phyloP scores from a whole-genome alignment of 2,329 filamentous ascomycete species.

The Fusarium ramigenum region DNA sequence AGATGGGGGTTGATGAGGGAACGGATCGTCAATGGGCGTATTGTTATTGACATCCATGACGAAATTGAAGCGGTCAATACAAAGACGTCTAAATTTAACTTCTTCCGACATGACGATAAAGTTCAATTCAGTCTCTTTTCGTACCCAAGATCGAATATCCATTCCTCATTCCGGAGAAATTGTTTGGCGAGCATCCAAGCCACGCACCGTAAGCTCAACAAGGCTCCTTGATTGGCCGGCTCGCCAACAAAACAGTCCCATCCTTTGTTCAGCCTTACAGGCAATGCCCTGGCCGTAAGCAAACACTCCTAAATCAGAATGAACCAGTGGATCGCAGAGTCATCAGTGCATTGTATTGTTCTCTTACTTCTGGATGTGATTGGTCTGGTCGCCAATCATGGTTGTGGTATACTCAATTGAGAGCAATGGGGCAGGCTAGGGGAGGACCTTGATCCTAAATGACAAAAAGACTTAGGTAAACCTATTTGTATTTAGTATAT shows the following conservation, averaged over 20 bases:
- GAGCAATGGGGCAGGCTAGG: not conserved
- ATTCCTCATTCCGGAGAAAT: not conserved
- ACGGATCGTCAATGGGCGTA: not conserved
- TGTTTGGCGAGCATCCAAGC: not conserved
- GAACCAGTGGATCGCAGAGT: not conserved
- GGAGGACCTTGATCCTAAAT: no score
- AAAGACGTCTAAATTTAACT: not conserved
- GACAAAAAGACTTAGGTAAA: no score
- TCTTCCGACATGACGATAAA: not conserved
- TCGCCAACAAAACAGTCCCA: not conserved
- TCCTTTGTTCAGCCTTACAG: constrained; percentile 4
- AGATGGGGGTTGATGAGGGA: no score
- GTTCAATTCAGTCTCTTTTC: not conserved
- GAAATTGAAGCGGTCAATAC: not conserved
- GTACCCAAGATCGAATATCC: not conserved
- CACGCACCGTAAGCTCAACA: not conserved
- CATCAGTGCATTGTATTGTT: not conserved
- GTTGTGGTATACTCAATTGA: not conserved
- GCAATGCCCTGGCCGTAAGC: not conserved
- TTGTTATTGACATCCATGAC: not conserved
- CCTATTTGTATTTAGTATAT: no score
- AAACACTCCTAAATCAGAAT: not conserved
- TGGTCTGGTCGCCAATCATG: constrained; percentile 10
- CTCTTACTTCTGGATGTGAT: not conserved
- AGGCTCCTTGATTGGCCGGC: not conserved